Base-by-base conservation (phyloP, 2,329 filamentous ascomycete genomes). In the Sporothrix euskadiensis region DNA sequence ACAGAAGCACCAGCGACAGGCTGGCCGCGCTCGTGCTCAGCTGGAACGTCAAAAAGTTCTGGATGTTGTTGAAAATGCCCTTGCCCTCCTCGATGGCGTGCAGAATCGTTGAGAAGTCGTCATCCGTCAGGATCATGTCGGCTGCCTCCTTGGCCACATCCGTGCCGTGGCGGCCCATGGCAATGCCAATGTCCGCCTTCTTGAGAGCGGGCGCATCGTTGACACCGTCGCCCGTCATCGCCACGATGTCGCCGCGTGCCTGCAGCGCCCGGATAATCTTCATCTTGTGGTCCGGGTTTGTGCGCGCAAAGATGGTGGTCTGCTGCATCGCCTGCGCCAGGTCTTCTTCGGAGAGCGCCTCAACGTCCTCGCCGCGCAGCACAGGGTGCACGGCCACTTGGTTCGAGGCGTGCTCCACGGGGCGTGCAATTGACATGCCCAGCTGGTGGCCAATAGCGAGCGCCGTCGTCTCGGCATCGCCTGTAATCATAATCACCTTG, bases 21-120 rank as follows among this genome's bases (percentile, higher is more conserved):
- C 96, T 94, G 72, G 97, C 96, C 26, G 97, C 96, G 80, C 94
- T 98, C 66, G 96, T 99, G 82, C 94, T 98, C 73, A 99, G 88
- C 84, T 99, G 97, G 83, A 99, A 99, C 0, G 96, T 98, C 76
- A 99, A 88, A 83, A 99, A 99, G 82, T 99, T 99, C 80, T 99
- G 96, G 77, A 99, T 98, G 82, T 99, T 99, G 87, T 96, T 97
- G 83, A 99, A 99, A 78, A 99, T 99, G 72, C 94, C 96, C 82
- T 99, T 99, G 82, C 96, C 97, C 84, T 99, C 96, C 81, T 99
- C 96, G 75, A 99, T 99, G 41, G 96, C 96, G 74, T 91, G 92
- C 12, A 99, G 87, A 76, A 99, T 99, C 5, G 93, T 96, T 0
- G 92, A 93, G 81, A 97, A 96, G 81, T 96, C 92, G 81, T 97